These are phyloP conservation scores for Bryoerythrophyllum caledonicum DNA, from an alignment of 225 moss, liverwort and hornwort genomes.

Conservation along the genomic window DNA sequence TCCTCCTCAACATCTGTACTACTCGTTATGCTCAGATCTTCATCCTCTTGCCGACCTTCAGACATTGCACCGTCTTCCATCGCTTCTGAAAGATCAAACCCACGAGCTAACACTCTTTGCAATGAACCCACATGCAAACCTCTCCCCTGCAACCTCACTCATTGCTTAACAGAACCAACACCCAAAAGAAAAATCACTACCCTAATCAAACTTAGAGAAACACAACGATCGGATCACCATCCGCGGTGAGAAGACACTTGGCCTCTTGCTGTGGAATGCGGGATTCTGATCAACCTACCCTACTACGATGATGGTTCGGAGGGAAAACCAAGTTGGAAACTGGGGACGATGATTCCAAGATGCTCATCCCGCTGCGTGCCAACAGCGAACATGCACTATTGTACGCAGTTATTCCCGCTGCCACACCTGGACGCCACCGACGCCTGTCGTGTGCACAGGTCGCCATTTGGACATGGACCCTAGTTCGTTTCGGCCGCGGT, in stretches of 20 bases:
- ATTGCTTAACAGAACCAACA: slow-evolving; percentile 9
- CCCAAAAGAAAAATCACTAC: background rate
- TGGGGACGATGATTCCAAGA: background rate
- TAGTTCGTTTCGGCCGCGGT: background rate
- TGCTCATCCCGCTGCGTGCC: background rate
- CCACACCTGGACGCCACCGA: slow-evolving; percentile 9
- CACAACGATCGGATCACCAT: background rate
- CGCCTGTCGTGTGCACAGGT: background rate
- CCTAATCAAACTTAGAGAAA: slow-evolving; percentile 3
- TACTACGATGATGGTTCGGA: background rate
- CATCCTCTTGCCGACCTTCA: slow-evolving; percentile 25
- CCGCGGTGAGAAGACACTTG: slow-evolving; percentile 15
- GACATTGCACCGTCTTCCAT: slow-evolving; percentile 25
- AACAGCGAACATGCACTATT: too few relatives aligned
- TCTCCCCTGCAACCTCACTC: background rate
- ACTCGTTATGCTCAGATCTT: slow-evolving; percentile 7
- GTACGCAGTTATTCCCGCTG: too few relatives aligned
- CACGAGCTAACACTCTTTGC: too few relatives aligned
- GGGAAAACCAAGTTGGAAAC: background rate
- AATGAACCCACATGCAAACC: slow-evolving; percentile 9
- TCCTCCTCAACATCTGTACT: slow-evolving; percentile 16
- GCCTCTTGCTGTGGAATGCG: slow-evolving; percentile 1
- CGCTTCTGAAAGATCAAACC: slow-evolving; percentile 21
- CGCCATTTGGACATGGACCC: background rate
- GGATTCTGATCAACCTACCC: background rate